Conservation (phyloP, 2,329 filamentous ascomycete genomes). For the Zarea fungicola region DNA sequence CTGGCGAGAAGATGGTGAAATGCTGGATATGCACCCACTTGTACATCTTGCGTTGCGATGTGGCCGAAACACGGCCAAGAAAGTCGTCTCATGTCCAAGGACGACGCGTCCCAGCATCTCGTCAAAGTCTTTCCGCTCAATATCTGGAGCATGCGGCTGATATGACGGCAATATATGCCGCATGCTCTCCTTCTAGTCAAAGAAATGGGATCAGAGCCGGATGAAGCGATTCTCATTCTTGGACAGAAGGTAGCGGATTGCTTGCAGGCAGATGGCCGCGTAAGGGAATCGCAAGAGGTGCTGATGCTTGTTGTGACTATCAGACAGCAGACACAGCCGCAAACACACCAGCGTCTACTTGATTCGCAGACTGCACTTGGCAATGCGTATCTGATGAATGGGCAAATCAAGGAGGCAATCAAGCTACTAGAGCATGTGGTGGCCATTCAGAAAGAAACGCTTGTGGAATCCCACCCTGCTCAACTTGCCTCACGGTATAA, state of each 20-base stretch:
- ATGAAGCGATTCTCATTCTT: background rate
- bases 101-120: background rate
- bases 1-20: conserved; percentile 18
- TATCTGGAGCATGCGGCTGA: conserved; percentile 4
- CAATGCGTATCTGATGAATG: no score
- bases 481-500: background rate
- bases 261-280: conserved; percentile 1
- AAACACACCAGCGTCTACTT: no score
- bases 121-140: background rate
- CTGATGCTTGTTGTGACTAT: no score
- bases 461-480: background rate
- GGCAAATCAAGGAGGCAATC: conserved; percentile 5
- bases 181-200: conserved; percentile 5
- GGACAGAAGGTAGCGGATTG: conserved; percentile 1
- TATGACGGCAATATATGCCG: conserved; percentile 6
- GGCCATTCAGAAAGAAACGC: conserved; percentile 3
- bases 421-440: conserved; percentile 1
- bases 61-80: conserved; percentile 19
- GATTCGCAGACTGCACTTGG: no score
- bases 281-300: no score
- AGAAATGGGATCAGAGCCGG: background rate
- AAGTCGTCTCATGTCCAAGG: background rate
- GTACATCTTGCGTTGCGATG: conserved; percentile 27
- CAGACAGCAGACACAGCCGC: no score
- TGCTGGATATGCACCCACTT: conserved; percentile 31